Evolutionary conservation across 208 protist species (phyloP).

Genomic region (Angomonas ambiguus): DNA sequence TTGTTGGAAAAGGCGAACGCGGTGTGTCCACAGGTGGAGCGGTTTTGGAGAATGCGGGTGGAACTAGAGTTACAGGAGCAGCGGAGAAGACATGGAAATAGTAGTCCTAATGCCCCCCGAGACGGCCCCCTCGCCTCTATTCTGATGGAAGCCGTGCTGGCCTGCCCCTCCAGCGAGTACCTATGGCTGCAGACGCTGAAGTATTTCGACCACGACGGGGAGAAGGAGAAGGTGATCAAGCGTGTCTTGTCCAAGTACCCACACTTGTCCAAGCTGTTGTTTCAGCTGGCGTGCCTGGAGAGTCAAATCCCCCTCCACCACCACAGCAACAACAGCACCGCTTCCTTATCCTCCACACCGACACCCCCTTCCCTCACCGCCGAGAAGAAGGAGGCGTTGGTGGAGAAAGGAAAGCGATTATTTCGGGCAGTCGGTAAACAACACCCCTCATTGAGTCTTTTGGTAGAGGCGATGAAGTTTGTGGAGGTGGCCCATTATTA

Average conservation of each 20-base stretch:
- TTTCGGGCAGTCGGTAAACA: slow-evolving; percentile 54
- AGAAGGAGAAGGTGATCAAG: slow-evolving; percentile 59
- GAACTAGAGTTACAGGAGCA: slow-evolving; percentile 41
- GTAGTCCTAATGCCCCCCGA: neutral
- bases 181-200: slow-evolving; percentile 71
- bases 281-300: slow-evolving; percentile 58
- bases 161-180: slow-evolving; percentile 58
- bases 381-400: neutral
- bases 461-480: slow-evolving; percentile 76
- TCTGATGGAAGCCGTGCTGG: slow-evolving; percentile 64
- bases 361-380: too few species aligned
- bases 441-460: slow-evolving; percentile 60
- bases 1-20: slow-evolving; percentile 70
- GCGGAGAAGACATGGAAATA: slow-evolving; percentile 8
- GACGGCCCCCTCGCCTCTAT: too few species aligned
- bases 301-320: slow-evolving; percentile 9
- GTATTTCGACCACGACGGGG: slow-evolving; percentile 29
- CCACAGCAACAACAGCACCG: neutral
- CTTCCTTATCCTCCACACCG: too few species aligned
- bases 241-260: slow-evolving; percentile 56
- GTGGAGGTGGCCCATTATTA: slow-evolving; percentile 34
- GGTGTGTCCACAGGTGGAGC: slow-evolving; percentile 47
- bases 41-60: slow-evolving; percentile 65
- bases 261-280: slow-evolving; percentile 63
- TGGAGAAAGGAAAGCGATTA: slow-evolving; percentile 48